A percentile compares a stretch with the other conserved stretches of the same genome.
These are phyloP conservation scores for Alternaria infectoria DNA, from an alignment of 2,329 filamentous ascomycete species.

Conservation along the genomic window DNA sequence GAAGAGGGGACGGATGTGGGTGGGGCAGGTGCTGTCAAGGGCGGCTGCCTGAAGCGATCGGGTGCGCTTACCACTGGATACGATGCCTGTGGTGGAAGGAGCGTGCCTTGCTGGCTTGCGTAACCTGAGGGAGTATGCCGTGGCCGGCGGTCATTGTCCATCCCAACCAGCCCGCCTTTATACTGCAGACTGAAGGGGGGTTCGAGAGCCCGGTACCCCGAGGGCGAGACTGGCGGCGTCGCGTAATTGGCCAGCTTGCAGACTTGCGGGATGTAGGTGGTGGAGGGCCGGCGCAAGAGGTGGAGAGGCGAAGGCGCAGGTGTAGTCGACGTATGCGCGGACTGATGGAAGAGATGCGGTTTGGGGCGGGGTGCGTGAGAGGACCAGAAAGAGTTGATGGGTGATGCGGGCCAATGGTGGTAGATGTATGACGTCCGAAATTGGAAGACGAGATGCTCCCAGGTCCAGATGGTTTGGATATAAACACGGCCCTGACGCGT, in stretches of 20 bases:
- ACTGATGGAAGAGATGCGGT: conserved; percentile 16
- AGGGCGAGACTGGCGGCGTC: conserved; percentile 68
- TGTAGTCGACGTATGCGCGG: conserved; percentile 8
- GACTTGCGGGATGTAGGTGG: conserved; percentile 33
- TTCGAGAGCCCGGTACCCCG: conserved; percentile 66
- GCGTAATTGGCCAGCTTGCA: conserved; percentile 71
- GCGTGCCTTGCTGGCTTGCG: conserved; percentile 57
- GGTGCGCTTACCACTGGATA: conserved; percentile 54
- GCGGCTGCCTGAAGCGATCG: conserved; percentile 57
- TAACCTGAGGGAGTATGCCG: conserved; percentile 76
- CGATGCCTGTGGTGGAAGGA: conserved; percentile 53
- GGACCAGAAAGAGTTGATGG: conserved; percentile 17
- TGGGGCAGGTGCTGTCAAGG: conserved; percentile 51
- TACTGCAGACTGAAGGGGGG: conserved; percentile 63
- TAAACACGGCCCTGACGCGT: conserved; percentile 47
- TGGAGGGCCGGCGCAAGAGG: conserved; percentile 24
- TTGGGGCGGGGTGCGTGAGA: conserved; percentile 15
- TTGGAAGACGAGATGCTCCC: conserved; percentile 35
- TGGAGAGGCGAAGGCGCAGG: conserved; percentile 6
- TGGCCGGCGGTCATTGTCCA: conserved; percentile 77
- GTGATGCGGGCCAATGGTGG: conserved; percentile 15
- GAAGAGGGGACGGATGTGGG: conserved; percentile 51
- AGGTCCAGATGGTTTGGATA: conserved; percentile 44
- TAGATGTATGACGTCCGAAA: conserved; percentile 36
- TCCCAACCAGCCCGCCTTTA: conserved; percentile 65